Base-by-base conservation (phyloP, 768 basidiomycete species). In the Clavulina sp. region DNA sequence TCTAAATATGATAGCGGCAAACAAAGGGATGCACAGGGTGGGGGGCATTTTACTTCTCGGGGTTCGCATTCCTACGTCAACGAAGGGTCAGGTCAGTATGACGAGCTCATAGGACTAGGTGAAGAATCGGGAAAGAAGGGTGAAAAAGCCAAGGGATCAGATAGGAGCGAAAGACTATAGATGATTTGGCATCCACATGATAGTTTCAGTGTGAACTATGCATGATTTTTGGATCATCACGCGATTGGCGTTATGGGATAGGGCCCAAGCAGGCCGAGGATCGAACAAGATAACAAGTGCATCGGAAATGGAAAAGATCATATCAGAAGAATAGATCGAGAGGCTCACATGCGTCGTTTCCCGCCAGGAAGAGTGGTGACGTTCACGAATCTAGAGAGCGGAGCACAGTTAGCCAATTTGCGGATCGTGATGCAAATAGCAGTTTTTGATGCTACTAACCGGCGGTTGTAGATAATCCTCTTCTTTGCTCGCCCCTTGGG, bases 401-500 rank as follows among this genome's bases (percentile, higher is more conserved):
- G n/a, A n/a, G n/a, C n/a, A n/a, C n/a, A n/a, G n/a, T n/a, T n/a
- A n/a, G n/a, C n/a, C n/a, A n/a, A n/a, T n/a, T n/a, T n/a, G n/a
- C n/a, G n/a, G n/a, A n/a, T n/a, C n/a, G n/a, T n/a, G n/a, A n/a
- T n/a, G n/a, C n/a, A n/a, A n/a, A n/a, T n/a, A n/a, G n/a, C n/a
- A n/a, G n/a, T n/a, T n/a, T n/a, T n/a, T n/a, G n/a, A 26, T 21
- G 44, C 6, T 5, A 73, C 79, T 60, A 69, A 87, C 81, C 85
- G 78, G 64, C 87, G 81, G 74, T 92, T 92, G 77, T 92, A 93
- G 57, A 88, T 71, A 59, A 86, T 72, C 58, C 87, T 76, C 77
- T 96, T 96, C 83, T 93, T 95, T 57, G 93, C 93, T 65, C 93
- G 88, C 57, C 93, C 93, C 71, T 84, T 93, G 52, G 88, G 88